phyloP scores from a whole-genome alignment of 495 filamentous ascomycete species.

The Chaetomium fimeti region DNA sequence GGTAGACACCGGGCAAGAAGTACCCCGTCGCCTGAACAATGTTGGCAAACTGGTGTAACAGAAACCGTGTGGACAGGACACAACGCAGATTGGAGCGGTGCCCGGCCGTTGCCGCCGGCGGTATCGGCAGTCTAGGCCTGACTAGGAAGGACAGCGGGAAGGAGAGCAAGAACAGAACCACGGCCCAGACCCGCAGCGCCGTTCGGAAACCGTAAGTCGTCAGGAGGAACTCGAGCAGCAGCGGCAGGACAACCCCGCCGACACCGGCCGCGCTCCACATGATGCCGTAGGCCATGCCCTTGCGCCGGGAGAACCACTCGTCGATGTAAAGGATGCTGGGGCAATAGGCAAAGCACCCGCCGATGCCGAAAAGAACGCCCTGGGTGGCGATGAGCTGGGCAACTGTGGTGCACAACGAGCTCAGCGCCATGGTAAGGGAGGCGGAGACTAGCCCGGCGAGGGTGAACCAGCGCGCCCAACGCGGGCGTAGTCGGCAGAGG shows the following conservation, averaged over 20 bases:
- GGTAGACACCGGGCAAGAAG: conserved; percentile 7
- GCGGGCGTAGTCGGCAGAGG: not conserved
- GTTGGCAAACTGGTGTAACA: conserved; percentile 4
- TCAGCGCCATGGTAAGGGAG: not conserved
- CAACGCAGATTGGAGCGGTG: not conserved
- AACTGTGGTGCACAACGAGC: conserved; percentile 2
- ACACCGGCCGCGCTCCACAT: conserved; percentile 12
- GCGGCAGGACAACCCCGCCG: not conserved
- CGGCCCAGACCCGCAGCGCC: conserved; percentile 2
- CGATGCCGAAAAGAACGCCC: conserved; percentile 5
- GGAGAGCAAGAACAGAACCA: not conserved
- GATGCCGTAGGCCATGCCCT: conserved; percentile 12
- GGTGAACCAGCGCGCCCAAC: conserved; percentile 6
- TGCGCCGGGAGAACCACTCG: conserved; percentile 7
- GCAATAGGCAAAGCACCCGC: conserved; percentile 9
- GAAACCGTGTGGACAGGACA: not conserved
- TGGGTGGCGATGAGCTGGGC: conserved; percentile 10
- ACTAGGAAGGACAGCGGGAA: conserved; percentile 2
- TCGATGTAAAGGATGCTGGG: conserved; percentile 14
- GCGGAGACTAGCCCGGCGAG: not conserved
- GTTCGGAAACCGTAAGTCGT: not conserved
- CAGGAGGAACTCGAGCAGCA: conserved; percentile 6
- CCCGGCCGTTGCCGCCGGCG: not conserved
- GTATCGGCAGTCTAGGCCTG: not conserved
- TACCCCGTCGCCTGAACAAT: conserved; percentile 5